Conservation (phyloP, 148 eudicot genomes). For the Spergularia marina region DNA sequence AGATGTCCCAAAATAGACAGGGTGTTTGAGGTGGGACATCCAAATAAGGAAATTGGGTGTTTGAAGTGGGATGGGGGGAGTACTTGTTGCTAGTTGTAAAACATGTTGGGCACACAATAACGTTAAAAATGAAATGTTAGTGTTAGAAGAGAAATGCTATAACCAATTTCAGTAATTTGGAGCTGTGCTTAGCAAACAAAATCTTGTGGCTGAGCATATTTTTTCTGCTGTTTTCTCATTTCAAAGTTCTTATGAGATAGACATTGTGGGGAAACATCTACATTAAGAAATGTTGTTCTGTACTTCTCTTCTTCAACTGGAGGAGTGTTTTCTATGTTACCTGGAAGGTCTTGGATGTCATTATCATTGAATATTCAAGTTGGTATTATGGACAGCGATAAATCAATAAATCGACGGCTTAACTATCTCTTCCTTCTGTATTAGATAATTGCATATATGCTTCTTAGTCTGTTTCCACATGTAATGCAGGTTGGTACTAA, state of each 20-base stretch:
- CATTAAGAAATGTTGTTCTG: neutral
- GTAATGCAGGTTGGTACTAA: slow-evolving; percentile 81
- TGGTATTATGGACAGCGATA: neutral
- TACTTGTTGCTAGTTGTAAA: neutral
- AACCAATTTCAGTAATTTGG: neutral
- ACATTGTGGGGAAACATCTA: neutral
- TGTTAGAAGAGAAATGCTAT: neutral
- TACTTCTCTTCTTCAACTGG: neutral
- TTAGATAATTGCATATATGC: neutral
- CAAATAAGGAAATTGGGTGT: too few relatives aligned
- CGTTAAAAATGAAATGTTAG: neutral
- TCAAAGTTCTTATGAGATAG: neutral
- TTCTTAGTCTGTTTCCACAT: slow-evolving; percentile 1
- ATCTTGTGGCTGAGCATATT: neutral
- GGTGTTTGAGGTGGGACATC: too few relatives aligned
- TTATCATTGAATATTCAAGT: neutral
- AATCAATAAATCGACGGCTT: neutral
- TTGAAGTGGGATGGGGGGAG: too few relatives aligned
- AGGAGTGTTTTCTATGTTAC: neutral
- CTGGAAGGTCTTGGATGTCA: neutral
- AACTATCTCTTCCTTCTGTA: neutral
- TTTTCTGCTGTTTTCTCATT: neutral
- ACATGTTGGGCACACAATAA: neutral
- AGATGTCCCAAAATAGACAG: too few relatives aligned
- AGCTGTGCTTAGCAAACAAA: neutral